These are phyloP conservation scores for Boletus pseudo-olivaceus DNA, from an alignment of 768 basidiomycete species.

Conservation along the genomic window DNA sequence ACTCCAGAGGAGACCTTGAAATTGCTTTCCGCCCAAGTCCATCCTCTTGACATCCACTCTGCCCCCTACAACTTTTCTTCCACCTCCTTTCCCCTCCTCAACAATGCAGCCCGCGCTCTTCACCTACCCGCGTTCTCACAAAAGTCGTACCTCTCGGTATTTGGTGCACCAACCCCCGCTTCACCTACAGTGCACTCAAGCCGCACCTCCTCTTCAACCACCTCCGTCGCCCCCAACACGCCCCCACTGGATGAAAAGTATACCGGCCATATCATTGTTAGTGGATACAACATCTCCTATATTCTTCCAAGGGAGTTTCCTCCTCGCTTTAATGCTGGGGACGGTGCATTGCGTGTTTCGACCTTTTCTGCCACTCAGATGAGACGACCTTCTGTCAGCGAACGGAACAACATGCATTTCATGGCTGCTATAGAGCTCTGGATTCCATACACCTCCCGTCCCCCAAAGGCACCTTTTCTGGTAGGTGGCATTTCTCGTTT, in stretches of 20 bases:
- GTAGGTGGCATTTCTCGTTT: slow-evolving; percentile 36
- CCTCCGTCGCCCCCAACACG: slow-evolving; percentile 23
- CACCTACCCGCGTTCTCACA: slow-evolving; percentile 59
- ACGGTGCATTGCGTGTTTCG: slow-evolving; percentile 21
- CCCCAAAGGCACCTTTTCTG: slow-evolving; percentile 72
- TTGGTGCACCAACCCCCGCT: slow-evolving; percentile 40
- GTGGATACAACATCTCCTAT: slow-evolving; percentile 72
- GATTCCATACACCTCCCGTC: slow-evolving; percentile 63
- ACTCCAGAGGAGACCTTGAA: slow-evolving; percentile 73
- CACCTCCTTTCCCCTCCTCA: slow-evolving; percentile 55
- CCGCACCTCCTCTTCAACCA: slow-evolving; percentile 37
- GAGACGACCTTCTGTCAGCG: slow-evolving; percentile 52
- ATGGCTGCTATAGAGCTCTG: slow-evolving; percentile 80
- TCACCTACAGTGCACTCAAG: slow-evolving; percentile 29
- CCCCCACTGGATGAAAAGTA: slow-evolving; percentile 62
- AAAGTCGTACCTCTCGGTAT: slow-evolving; percentile 58
- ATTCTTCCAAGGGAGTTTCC: slow-evolving; percentile 67
- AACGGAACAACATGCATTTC: slow-evolving; percentile 62
- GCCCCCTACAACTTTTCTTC: slow-evolving; percentile 75
- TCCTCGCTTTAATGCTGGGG: slow-evolving; percentile 27
- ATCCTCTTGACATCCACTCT: slow-evolving; percentile 69
- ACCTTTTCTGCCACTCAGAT: slow-evolving; percentile 30
- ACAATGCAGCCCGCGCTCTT: slow-evolving; percentile 66
- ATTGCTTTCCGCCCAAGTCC: slow-evolving; percentile 67
- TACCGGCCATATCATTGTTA: slow-evolving; percentile 72